Conservation (phyloP, 345 rosid species). For the Pelargonium nanum region DNA sequence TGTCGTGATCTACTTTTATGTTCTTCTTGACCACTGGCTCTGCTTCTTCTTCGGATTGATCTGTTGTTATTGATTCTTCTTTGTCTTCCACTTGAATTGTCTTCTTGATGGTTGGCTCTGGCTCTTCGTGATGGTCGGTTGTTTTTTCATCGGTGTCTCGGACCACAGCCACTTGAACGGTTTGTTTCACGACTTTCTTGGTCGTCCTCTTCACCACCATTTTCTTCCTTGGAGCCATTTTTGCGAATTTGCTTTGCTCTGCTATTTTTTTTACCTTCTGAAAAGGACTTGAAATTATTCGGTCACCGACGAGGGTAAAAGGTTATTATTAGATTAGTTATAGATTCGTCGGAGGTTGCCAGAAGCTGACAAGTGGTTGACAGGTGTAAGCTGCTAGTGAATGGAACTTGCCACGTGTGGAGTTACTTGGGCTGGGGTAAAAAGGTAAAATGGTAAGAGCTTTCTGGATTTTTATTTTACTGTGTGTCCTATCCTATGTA, state of each 20-base stretch:
- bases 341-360: neutral
- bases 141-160: neutral
- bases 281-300: neutral
- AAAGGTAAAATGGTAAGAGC: neutral
- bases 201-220: conserved; percentile 23
- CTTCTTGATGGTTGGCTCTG: neutral
- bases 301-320: too few relatives aligned
- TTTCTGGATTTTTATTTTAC: neutral
- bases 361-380: neutral
- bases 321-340: neutral
- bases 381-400: neutral
- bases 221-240: conserved; percentile 39
- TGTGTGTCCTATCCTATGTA: too few relatives aligned
- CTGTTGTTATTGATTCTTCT: neutral
- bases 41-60: conserved; percentile 3
- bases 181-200: conserved; percentile 29
- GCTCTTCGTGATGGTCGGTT: neutral
- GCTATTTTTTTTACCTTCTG: neutral
- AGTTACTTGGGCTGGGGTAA: neutral
- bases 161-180: conserved; percentile 21
- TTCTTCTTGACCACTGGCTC: neutral
- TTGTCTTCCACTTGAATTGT: conserved; percentile 10
- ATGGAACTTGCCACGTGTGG: neutral
- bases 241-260: neutral
- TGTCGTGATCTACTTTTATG: conserved; percentile 7